Evolutionary conservation across 352 stramenopile genomes (phyloP).

Genomic region (Globisporangium uncinulatum): DNA sequence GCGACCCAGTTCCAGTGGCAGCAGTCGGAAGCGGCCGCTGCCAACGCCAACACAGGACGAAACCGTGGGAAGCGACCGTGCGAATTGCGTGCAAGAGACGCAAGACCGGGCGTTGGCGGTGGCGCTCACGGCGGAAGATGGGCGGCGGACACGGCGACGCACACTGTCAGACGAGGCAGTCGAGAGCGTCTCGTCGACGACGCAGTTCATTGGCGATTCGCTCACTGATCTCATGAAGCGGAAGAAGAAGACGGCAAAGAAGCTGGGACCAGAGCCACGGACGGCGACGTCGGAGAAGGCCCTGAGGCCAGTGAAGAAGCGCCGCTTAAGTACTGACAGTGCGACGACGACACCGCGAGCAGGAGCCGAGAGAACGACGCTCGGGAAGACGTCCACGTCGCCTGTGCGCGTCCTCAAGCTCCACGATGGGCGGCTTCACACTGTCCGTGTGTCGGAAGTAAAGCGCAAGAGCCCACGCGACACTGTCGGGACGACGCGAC

Average conservation of each 20-base stretch:
- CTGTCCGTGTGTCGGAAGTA: background rate
- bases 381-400: background rate
- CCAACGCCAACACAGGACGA: background rate
- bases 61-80: background rate
- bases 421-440: background rate
- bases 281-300: background rate
- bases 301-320: background rate
- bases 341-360: background rate
- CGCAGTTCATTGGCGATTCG: background rate
- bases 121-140: background rate
- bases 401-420: background rate
- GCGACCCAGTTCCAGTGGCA: background rate
- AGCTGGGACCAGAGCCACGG: background rate
- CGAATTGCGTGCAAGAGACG: background rate
- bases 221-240: constrained; percentile 1
- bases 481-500: background rate
- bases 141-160: background rate
- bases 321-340: background rate
- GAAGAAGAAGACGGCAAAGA: background rate
- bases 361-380: background rate
- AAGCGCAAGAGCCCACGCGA: background rate
- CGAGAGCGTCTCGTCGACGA: background rate
- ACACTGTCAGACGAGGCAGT: constrained; percentile 1
- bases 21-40: constrained; percentile 13
- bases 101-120: background rate